These are phyloP conservation scores for Colletotrichum siamense DNA, from an alignment of 2,329 filamentous ascomycete species.

Conservation along the genomic window DNA sequence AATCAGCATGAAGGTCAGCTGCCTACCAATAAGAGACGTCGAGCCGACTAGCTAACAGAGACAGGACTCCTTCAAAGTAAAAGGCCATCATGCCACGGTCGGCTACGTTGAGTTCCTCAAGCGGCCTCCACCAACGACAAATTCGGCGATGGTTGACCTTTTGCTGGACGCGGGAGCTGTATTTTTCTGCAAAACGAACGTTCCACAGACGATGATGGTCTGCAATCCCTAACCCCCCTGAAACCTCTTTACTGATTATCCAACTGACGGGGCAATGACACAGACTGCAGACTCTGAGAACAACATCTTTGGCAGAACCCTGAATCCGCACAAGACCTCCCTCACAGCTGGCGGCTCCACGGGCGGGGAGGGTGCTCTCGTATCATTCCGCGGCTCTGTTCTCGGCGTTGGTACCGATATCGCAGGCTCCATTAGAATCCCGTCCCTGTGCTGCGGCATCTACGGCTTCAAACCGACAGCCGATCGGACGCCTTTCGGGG, in stretches of 20 bases:
- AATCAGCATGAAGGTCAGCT: constrained; percentile 38
- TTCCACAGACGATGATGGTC: constrained; percentile 62
- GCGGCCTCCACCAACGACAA: constrained; percentile 58
- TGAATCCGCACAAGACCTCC: constrained; percentile 67
- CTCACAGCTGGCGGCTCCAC: constrained; percentile 69
- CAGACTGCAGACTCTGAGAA: constrained; percentile 67
- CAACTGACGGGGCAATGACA: neutral
- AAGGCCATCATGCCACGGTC: constrained; percentile 54
- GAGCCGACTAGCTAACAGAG: constrained; percentile 28
- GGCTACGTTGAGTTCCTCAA: constrained; percentile 61
- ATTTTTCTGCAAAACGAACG: constrained; percentile 73
- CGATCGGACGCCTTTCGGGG: constrained; percentile 28
- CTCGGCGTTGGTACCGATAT: constrained; percentile 49
- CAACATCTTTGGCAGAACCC: constrained; percentile 48
- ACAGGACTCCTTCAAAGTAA: constrained; percentile 66
- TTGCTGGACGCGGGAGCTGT: constrained; percentile 67
- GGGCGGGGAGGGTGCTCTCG: constrained; percentile 57
- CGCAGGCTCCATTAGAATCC: constrained; percentile 47
- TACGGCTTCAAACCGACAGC: constrained; percentile 49
- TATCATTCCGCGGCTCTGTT: constrained; percentile 45
- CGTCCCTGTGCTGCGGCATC: constrained; percentile 47
- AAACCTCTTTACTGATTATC: too few species aligned
- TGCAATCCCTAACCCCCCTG: neutral
- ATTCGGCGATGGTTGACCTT: constrained; percentile 60
- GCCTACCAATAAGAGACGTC: neutral